Evolutionary conservation across 2,329 filamentous ascomycete genomes (phyloP).

Genomic region (Stylonectria norvegica): DNA sequence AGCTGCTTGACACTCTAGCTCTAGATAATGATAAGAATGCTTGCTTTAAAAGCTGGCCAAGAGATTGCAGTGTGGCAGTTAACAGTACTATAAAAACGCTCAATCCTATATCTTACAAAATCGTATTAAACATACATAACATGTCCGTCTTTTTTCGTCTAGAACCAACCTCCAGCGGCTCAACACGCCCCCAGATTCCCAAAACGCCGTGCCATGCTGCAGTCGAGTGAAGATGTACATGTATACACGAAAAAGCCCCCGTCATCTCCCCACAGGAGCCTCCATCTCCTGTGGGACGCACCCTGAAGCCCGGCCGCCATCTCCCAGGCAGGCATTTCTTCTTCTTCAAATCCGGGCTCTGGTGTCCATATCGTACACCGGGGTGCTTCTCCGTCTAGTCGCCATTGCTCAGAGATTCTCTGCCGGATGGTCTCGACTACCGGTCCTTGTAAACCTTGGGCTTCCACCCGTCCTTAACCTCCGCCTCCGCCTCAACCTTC

Average conservation of each 20-base stretch:
- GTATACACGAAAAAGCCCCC: slow-evolving; percentile 31
- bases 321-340: neutral
- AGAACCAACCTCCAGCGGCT: slow-evolving; percentile 30
- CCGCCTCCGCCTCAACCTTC: slow-evolving; percentile 69
- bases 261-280: slow-evolving; percentile 11
- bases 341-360: neutral
- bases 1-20: no score
- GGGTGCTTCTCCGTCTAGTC: slow-evolving; percentile 1
- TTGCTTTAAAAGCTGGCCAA: no score
- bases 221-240: slow-evolving; percentile 54
- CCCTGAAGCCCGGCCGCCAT: neutral
- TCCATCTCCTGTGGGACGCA: slow-evolving; percentile 3
- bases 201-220: slow-evolving; percentile 52
- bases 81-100: no score
- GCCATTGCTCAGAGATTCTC: neutral
- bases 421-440: slow-evolving; percentile 36
- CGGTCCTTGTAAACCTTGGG: slow-evolving; percentile 92
- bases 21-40: no score
- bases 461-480: slow-evolving; percentile 82
- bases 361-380: slow-evolving; percentile 20
- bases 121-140: slow-evolving; percentile 28
- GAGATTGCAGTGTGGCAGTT: no score
- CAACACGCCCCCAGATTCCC: slow-evolving; percentile 27
- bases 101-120: slow-evolving; percentile 29
- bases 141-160: slow-evolving; percentile 30